Evolutionary conservation across 1,139 yeast genomes (phyloP).

Genomic region (Chernovozyma aurita): DNA sequence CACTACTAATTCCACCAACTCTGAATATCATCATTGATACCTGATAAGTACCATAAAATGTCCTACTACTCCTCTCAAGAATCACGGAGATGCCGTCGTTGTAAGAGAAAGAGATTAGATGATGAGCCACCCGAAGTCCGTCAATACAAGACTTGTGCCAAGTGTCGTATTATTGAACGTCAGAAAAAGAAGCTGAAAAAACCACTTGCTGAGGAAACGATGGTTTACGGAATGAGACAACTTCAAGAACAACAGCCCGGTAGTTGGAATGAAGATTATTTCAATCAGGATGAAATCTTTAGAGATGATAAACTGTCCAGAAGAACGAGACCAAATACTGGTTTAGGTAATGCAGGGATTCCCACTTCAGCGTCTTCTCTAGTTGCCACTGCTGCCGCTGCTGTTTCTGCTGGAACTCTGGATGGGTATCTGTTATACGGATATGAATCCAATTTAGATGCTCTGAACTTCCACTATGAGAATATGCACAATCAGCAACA

Average conservation of each 20-base stretch:
- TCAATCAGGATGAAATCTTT: constrained; percentile 31
- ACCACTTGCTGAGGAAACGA: constrained; percentile 47
- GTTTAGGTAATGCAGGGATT: background rate
- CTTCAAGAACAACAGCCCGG: constrained; percentile 34
- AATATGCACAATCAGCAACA: constrained; percentile 9
- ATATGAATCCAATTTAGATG: constrained; percentile 1
- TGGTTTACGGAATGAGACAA: constrained; percentile 46
- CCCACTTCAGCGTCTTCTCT: constrained; percentile 5
- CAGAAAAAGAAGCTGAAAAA: constrained; percentile 44
- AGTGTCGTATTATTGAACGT: constrained; percentile 53
- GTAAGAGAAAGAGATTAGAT: constrained; percentile 54
- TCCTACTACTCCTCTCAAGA: constrained; percentile 12
- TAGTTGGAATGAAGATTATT: constrained; percentile 7
- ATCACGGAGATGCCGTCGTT: constrained; percentile 52
- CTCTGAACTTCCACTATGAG: constrained; percentile 8
- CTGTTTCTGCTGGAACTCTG: constrained; percentile 4
- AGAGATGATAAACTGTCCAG: constrained; percentile 28
- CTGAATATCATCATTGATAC: no score
- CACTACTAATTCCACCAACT: no score
- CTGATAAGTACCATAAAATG: no score
- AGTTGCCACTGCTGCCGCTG: constrained; percentile 16
- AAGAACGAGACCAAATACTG: constrained; percentile 1
- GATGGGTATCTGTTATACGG: constrained; percentile 3
- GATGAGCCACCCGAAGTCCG: constrained; percentile 58
- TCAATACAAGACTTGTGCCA: constrained; percentile 57